Evolutionary conservation across 2,329 filamentous ascomycete genomes (phyloP).

Genomic region (Sporothrix protearum): DNA sequence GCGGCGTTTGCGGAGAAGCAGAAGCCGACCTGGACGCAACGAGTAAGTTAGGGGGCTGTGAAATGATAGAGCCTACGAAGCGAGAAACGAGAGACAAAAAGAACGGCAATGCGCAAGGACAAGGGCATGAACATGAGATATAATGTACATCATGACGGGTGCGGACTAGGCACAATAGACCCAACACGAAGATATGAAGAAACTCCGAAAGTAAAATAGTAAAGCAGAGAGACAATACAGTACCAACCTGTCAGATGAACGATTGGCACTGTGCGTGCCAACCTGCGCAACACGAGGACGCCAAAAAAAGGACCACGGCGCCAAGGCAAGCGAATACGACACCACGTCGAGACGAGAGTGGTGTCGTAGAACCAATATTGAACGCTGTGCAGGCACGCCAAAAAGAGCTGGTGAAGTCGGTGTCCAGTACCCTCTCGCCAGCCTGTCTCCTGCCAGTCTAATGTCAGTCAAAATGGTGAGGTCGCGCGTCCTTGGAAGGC

Average conservation of each 20-base stretch:
- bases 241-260: neutral
- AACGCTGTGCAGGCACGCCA: slow-evolving; percentile 9
- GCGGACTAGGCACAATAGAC: neutral
- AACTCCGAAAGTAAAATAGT: neutral
- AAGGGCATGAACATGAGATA: neutral
- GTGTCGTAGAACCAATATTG: slow-evolving; percentile 14
- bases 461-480: neutral
- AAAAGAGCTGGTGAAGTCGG: neutral
- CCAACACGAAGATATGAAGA: neutral
- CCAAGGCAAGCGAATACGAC: slow-evolving; percentile 18
- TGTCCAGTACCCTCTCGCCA: neutral
- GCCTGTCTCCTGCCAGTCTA: neutral
- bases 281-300: neutral
- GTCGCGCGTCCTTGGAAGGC: neutral
- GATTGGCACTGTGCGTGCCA: neutral
- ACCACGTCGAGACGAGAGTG: neutral
- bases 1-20: slow-evolving; percentile 92
- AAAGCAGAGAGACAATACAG: neutral
- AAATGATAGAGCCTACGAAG: neutral
- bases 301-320: neutral
- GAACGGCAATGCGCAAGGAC: neutral
- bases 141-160: neutral
- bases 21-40: slow-evolving; percentile 88
- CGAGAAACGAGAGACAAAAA: neutral
- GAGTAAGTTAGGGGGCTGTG: slow-evolving; percentile 52